Evolutionary conservation across 345 rosid genomes (phyloP).

Genomic region (Eucalyptus regnans): DNA sequence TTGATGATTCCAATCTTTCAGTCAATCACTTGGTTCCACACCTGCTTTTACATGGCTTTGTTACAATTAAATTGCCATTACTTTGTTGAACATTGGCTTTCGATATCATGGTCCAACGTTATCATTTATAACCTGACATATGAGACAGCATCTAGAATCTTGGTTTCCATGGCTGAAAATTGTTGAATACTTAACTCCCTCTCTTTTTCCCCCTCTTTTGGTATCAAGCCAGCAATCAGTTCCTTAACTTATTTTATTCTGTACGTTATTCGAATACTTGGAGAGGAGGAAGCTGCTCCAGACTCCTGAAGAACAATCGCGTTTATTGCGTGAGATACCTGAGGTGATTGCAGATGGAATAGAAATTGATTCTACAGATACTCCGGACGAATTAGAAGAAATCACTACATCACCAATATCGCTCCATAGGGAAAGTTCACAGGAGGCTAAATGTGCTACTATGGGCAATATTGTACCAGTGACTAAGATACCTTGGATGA

Average conservation of each 20-base stretch:
- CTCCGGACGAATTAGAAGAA: constrained; percentile 10
- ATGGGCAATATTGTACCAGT: background rate
- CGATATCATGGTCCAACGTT: background rate
- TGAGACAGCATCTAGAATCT: background rate
- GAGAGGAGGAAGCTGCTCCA: constrained; percentile 63
- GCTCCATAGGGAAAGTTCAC: constrained; percentile 7
- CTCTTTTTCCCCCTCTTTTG: background rate
- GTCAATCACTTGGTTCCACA: background rate
- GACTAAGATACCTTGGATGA: background rate
- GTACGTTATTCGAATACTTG: constrained; percentile 59
- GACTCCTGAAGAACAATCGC: constrained; percentile 53
- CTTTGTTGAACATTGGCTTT: background rate
- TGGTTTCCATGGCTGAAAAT: background rate
- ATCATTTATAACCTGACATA: background rate
- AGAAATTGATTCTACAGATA: constrained; percentile 18
- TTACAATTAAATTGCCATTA: background rate
- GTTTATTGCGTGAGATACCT: constrained; percentile 52
- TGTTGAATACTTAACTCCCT: background rate
- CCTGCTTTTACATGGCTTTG: background rate
- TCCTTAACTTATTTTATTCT: constrained; percentile 44
- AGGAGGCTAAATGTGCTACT: constrained; percentile 1
- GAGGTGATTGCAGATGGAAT: constrained; percentile 49
- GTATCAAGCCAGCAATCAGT: background rate
- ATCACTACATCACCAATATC: constrained; percentile 10
- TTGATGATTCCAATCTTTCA: background rate